A percentile compares a stretch with the other conserved stretches of the same genome.
Evolutionary conservation across 108 stramenopile species (phyloP).

Genomic region (Fragilaria radians): DNA sequence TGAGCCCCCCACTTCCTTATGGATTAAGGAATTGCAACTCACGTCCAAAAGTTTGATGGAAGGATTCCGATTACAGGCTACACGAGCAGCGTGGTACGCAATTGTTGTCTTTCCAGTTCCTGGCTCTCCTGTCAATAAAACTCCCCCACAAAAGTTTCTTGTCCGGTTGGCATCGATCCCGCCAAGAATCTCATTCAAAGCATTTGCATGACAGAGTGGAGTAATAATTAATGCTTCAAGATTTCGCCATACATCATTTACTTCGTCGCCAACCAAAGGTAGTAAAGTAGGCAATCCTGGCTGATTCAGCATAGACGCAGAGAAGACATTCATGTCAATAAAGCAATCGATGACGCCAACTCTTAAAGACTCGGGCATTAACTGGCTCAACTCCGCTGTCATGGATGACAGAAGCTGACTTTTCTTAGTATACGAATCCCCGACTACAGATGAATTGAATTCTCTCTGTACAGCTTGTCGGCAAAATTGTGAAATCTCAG

Average conservation of each 20-base stretch:
- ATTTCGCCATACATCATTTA: conserved; percentile 42
- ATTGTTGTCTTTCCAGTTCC: conserved; percentile 68
- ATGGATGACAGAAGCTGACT: conserved; percentile 26
- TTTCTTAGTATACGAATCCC: conserved; percentile 1
- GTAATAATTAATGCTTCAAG: conserved; percentile 61
- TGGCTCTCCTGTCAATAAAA: conserved; percentile 58
- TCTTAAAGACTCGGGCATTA: conserved; percentile 51
- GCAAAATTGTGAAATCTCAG: conserved; percentile 61
- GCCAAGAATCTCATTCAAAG: conserved; percentile 22
- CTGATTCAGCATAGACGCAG: conserved; percentile 38
- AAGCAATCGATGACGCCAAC: conserved; percentile 49
- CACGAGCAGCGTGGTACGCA: conserved; percentile 49
- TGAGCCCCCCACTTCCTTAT: conserved; percentile 82
- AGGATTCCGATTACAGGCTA: conserved; percentile 51
- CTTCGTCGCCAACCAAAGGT: conserved; percentile 50
- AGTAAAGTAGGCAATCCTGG: conserved; percentile 1
- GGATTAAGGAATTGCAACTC: conserved; percentile 74
- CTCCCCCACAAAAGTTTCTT: conserved; percentile 57
- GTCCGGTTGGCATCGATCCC: background rate
- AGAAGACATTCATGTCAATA: conserved; percentile 63
- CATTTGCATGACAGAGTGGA: conserved; percentile 59
- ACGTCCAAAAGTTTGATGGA: conserved; percentile 67
- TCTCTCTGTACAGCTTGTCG: conserved; percentile 31
- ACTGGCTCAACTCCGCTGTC: conserved; percentile 31
- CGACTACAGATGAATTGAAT: background rate